Percentiles rank a stretch among this genome's conserved stretches.
phyloP scores from a whole-genome alignment of 1,139 yeast genomes.

The Saccharomyces hybrid region DNA sequence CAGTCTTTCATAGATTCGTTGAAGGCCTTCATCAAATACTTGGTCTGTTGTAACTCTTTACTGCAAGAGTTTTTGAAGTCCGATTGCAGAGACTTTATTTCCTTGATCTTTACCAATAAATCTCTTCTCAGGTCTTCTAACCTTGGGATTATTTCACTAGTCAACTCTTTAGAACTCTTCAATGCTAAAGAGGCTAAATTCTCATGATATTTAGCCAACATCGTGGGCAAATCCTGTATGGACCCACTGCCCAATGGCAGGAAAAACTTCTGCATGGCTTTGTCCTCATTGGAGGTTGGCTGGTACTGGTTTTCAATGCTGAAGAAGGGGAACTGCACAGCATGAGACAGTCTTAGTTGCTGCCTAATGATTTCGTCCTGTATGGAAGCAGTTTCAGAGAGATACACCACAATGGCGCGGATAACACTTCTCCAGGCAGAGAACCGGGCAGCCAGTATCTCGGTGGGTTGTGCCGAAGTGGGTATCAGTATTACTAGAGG shows the following conservation, averaged over 20 bases:
- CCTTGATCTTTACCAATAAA: constrained; percentile 74
- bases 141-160: constrained; percentile 64
- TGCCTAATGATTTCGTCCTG: constrained; percentile 85
- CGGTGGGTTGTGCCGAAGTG: constrained; percentile 67
- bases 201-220: constrained; percentile 68
- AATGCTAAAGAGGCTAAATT: constrained; percentile 61
- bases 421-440: constrained; percentile 81
- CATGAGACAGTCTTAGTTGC: constrained; percentile 73
- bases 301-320: constrained; percentile 25
- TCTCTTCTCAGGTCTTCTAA: constrained; percentile 81
- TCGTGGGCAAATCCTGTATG: constrained; percentile 70
- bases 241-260: constrained; percentile 75
- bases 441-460: constrained; percentile 73
- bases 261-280: constrained; percentile 30
- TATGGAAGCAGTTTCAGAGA: constrained; percentile 72
- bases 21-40: constrained; percentile 43
- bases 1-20: constrained; percentile 40
- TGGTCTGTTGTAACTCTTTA: constrained; percentile 62
- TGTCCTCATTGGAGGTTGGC: constrained; percentile 23
- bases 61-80: constrained; percentile 75
- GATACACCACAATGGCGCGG: constrained; percentile 63
- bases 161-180: constrained; percentile 64
- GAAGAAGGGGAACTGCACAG: constrained; percentile 54
- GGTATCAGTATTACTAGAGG: constrained; percentile 44
- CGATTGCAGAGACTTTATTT: constrained; percentile 69